Percentiles rank a stretch among this genome's conserved stretches.
Evolutionary conservation across 306 rosid genomes (phyloP).

Genomic region (Sophora flavescens): DNA sequence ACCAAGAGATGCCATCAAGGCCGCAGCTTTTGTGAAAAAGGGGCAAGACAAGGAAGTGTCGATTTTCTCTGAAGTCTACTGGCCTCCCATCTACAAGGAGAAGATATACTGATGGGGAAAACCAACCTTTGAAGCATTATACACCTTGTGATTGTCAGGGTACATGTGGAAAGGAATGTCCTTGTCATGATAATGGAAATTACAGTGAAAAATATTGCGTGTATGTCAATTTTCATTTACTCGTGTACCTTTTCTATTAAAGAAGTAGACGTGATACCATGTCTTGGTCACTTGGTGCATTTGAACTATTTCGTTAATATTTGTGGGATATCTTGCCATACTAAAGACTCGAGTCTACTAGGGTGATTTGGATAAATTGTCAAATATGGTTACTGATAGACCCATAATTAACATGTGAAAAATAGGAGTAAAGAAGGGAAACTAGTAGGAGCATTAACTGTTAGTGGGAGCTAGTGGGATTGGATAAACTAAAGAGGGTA

Average conservation of each 20-base stretch:
- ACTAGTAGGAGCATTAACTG: too few species aligned
- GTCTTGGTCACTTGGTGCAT: not conserved
- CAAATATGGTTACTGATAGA: not conserved
- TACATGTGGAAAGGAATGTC: constrained; percentile 80
- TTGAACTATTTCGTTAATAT: not conserved
- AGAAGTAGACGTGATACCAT: not conserved
- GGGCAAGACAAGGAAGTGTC: constrained; percentile 71
- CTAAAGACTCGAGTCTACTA: not conserved
- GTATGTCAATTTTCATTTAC: constrained; percentile 51
- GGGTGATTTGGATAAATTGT: not conserved
- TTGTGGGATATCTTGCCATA: not conserved
- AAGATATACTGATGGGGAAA: constrained; percentile 67
- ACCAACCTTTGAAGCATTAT: constrained; percentile 63
- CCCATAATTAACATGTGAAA: too few species aligned
- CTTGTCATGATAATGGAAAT: constrained; percentile 68
- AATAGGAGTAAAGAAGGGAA: too few species aligned
- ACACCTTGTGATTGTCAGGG: constrained; percentile 81
- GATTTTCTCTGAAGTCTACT: constrained; percentile 76
- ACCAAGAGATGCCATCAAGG: constrained; percentile 64
- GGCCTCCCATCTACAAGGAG: constrained; percentile 76
- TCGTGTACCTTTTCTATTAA: not conserved
- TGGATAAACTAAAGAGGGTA: too few species aligned
- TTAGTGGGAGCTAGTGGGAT: too few species aligned
- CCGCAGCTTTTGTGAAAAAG: constrained; percentile 63
- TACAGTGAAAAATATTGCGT: constrained; percentile 97